Evolutionary conservation across 495 filamentous ascomycete genomes (phyloP).

Genomic region (Tirmania nivea): DNA sequence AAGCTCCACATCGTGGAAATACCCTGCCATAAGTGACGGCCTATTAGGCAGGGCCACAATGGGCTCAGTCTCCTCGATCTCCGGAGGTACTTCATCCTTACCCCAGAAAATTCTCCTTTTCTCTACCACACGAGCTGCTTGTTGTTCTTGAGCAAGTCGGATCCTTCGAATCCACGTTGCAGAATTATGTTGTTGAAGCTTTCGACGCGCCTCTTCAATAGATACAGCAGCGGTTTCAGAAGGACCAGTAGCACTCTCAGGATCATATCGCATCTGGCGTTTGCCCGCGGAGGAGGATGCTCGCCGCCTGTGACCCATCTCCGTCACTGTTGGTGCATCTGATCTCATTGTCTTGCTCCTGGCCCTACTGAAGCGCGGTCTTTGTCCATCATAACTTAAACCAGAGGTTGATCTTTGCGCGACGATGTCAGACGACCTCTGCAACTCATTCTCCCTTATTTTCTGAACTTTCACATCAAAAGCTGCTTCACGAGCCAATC

Average conservation of each 20-base stretch:
- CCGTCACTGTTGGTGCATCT: not conserved
- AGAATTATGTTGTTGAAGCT: constrained; percentile 58
- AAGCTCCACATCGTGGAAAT: constrained; percentile 70
- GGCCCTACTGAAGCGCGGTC: constrained; percentile 20
- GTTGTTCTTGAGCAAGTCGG: constrained; percentile 45
- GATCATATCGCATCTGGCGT: constrained; percentile 47
- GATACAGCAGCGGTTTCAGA: constrained; percentile 47
- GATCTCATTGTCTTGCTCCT: constrained; percentile 6
- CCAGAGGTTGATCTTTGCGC: not conserved
- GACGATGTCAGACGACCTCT: constrained; percentile 15
- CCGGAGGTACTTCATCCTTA: constrained; percentile 55
- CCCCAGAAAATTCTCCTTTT: constrained; percentile 66
- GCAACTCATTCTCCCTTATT: constrained; percentile 43
- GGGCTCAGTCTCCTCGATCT: constrained; percentile 58
- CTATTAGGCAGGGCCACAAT: constrained; percentile 74
- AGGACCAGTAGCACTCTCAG: constrained; percentile 46
- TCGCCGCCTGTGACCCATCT: constrained; percentile 12
- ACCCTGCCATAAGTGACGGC: constrained; percentile 56
- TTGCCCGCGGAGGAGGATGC: constrained; percentile 23
- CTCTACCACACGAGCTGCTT: constrained; percentile 54
- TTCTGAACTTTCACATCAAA: constrained; percentile 71
- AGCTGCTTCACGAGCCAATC: constrained; percentile 72
- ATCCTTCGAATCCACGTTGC: constrained; percentile 87
- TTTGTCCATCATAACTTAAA: not conserved
- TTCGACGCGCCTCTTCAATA: constrained; percentile 48